These are phyloP conservation scores for Puccinellia tenuiflora DNA, from an alignment of 176 grass and related monocot genomes.

Conservation along the genomic window DNA sequence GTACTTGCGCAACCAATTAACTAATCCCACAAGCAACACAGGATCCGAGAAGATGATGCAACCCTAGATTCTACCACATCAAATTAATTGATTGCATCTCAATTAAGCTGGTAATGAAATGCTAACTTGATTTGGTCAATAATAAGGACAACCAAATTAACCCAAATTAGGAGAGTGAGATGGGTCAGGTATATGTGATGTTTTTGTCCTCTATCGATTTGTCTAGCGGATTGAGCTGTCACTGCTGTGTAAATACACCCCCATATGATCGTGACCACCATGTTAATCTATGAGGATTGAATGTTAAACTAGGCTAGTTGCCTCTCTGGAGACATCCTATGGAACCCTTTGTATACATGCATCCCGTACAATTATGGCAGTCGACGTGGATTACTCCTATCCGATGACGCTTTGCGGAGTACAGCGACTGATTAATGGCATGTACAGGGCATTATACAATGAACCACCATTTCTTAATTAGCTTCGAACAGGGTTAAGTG, in stretches of 20 bases:
- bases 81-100: slow-evolving; percentile 12
- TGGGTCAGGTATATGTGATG: neutral
- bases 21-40: slow-evolving; percentile 46
- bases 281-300: neutral
- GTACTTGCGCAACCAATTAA: slow-evolving; percentile 50
- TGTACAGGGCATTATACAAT: slow-evolving; percentile 17
- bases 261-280: slow-evolving; percentile 19
- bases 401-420: slow-evolving; percentile 27
- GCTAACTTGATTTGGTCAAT: neutral
- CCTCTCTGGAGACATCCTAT: slow-evolving; percentile 54
- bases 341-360: slow-evolving; percentile 36
- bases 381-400: slow-evolving; percentile 19
- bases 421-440: slow-evolving; percentile 32
- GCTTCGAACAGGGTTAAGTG: neutral
- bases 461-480: neutral
- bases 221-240: slow-evolving; percentile 31
- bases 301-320: slow-evolving; percentile 44
- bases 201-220: slow-evolving; percentile 34
- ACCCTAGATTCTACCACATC: slow-evolving; percentile 36
- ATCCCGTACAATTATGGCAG: slow-evolving; percentile 45
- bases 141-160: neutral
- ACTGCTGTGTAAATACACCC: neutral
- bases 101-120: neutral
- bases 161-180: neutral
- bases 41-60: slow-evolving; percentile 67